Conservation (phyloP, 805 yeast genomes). For the Cephaloascus albidus region DNA sequence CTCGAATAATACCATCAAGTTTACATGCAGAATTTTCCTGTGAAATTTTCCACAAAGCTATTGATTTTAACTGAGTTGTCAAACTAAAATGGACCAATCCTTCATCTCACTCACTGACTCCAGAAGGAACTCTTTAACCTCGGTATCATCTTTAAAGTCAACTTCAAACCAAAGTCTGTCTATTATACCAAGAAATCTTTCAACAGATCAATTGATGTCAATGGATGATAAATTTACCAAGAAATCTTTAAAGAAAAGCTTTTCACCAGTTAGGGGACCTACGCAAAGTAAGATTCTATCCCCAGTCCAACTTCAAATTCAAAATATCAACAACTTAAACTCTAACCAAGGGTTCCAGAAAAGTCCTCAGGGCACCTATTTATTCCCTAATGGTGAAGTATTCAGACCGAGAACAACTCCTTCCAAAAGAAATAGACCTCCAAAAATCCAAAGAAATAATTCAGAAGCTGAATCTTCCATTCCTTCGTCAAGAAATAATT, state of each 20-base stretch:
- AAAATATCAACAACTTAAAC: background rate
- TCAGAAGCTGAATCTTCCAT: background rate
- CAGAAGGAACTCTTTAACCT: conserved; percentile 22
- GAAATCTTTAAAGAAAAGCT: conserved; percentile 19
- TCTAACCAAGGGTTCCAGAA: background rate
- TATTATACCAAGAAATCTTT: conserved; percentile 17
- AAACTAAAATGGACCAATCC: background rate
- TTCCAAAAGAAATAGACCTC: conserved; percentile 27
- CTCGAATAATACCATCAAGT: too few species aligned
- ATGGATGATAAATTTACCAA: conserved; percentile 30
- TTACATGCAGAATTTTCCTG: too few species aligned
- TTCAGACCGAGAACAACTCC: conserved; percentile 37
- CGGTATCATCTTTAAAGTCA: conserved; percentile 12
- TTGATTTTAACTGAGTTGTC: too few species aligned
- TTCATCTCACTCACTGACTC: conserved; percentile 4
- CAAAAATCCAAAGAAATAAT: conserved; percentile 9
- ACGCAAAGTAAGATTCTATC: background rate
- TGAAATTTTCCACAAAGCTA: too few species aligned
- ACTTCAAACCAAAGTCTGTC: conserved; percentile 2
- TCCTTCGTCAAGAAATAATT: background rate
- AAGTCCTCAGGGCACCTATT: conserved; percentile 16
- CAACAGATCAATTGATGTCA: conserved; percentile 27
- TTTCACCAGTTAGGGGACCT: conserved; percentile 3
- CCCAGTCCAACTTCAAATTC: background rate
- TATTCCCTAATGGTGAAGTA: conserved; percentile 46